Conservation (phyloP, 306 rosid genomes). For the barrel medic (Medicago truncatula) region DNA sequence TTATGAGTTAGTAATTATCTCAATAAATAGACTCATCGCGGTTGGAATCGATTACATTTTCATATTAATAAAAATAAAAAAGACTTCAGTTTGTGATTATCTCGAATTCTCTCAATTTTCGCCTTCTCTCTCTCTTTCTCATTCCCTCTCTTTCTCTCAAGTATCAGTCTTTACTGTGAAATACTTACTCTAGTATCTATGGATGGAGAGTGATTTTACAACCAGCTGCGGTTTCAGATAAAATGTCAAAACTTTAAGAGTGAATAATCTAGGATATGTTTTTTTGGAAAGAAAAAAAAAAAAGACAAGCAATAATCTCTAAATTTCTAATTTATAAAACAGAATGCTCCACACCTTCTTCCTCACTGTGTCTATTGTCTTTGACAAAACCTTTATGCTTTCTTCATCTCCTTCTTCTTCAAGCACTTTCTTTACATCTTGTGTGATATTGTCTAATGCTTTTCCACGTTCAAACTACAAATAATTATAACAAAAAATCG, state of each 20-base stretch:
- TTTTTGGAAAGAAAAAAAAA: background rate
- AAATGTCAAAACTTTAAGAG: background rate
- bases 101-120: background rate
- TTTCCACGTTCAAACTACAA: constrained; percentile 94
- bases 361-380: constrained; percentile 93
- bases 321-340: constrained; percentile 26
- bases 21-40: background rate
- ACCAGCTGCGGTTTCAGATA: background rate
- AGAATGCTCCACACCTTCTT: constrained; percentile 65
- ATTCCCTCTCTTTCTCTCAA: background rate
- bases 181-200: background rate
- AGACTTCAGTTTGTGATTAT: background rate
- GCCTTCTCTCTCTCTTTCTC: background rate
- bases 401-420: constrained; percentile 94
- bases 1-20: background rate
- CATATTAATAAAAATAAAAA: background rate
- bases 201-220: background rate
- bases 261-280: background rate
- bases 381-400: constrained; percentile 75
- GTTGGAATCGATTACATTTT: background rate
- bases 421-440: constrained; percentile 76
- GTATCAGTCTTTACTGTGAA: constrained; percentile 10
- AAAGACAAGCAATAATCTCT: background rate
- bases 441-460: constrained; percentile 82
- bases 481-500: constrained; percentile 33